A percentile compares a stretch with the other conserved stretches of the same genome.
phyloP scores from a whole-genome alignment of 306 rosid genomes.

The Begonia loranthoides region DNA sequence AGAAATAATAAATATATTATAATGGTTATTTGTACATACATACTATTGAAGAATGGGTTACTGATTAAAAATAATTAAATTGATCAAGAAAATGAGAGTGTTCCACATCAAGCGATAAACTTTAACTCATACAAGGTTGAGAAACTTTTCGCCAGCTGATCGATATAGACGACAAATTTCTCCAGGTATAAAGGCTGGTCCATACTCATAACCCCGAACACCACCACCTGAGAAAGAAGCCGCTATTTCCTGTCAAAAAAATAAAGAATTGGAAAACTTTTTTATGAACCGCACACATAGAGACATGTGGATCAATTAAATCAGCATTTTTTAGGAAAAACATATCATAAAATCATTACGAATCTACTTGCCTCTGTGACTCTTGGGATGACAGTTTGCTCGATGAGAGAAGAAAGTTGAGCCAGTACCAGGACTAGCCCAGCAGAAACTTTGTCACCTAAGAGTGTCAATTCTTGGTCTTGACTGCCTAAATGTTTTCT shows the following conservation, averaged over 20 bases:
- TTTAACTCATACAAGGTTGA: slow-evolving; percentile 53
- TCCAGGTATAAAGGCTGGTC: slow-evolving; percentile 80
- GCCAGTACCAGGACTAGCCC: slow-evolving; percentile 79
- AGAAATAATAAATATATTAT: slow-evolving; percentile 6
- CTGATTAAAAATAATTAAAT: no score
- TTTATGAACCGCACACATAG: no score
- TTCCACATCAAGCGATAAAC: neutral
- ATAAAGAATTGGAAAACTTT: slow-evolving; percentile 11
- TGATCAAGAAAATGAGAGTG: slow-evolving; percentile 1
- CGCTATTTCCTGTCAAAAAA: slow-evolving; percentile 57
- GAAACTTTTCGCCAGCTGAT: slow-evolving; percentile 69
- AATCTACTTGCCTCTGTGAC: slow-evolving; percentile 66
- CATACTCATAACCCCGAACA: slow-evolving; percentile 56
- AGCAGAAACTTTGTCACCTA: slow-evolving; percentile 53
- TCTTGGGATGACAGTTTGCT: slow-evolving; percentile 80
- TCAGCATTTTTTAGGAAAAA: slow-evolving; percentile 6
- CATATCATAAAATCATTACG: neutral
- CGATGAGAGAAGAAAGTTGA: slow-evolving; percentile 72
- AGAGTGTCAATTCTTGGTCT: slow-evolving; percentile 42
- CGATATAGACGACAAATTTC: slow-evolving; percentile 70
- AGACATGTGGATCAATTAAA: slow-evolving; percentile 4
- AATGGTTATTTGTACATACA: neutral
- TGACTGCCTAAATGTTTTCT: slow-evolving; percentile 37
- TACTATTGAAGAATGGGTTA: neutral
- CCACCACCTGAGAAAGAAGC: slow-evolving; percentile 84